Evolutionary conservation across 345 rosid species (phyloP), one percentile per base, ranked within the genome.

Genomic region (Laguncularia racemosa): DNA sequence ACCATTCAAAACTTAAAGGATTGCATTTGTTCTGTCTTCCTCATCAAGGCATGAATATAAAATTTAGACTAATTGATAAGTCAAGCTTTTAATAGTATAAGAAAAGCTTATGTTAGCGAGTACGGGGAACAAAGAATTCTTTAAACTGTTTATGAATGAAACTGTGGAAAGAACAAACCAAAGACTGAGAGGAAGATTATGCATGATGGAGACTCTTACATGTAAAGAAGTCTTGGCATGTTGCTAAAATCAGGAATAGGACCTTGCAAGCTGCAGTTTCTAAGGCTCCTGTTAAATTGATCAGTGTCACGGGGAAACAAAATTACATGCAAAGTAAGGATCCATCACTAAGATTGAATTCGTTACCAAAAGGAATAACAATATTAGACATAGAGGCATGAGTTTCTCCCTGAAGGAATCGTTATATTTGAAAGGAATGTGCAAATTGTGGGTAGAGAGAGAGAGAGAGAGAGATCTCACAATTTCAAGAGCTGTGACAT

Each of bases 181-280:
- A 51, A 44, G 20, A 1, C 17, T 46, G 16, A 20, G 8, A 13
- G 53, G 26, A n/a, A 26, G 17, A 38, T 40, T 43, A 14, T 20
- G 18, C 16, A 28, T 20, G 18, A 14, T 14, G 17, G 50, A 21
- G n/a, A 79, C 7, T 33, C 95, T 82, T 76, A 89, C 99, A 93
- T 67, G 73, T 93, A 93, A 57, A 85, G 83, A 75, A 93, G 99
- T 4, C 67, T 1, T 16, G 79, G 82, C 38, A 87, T 79, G 20
- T 59, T 61, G 70, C 96, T 89, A 58, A 93, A 75, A 67, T 93
- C 95, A 60, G 99, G 99, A 21, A 93, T 64, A 28, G 77, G 70
- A 55, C 99, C 99, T 75, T 74, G 78, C 91, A 93, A 81, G 61
- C 71, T 76, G 64, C 99, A 93, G 74, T 82, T 93, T 64, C 95